Evolutionary conservation across 2,329 filamentous ascomycete species (phyloP), one percentile per base, ranked within the genome.

Genomic region (Verticillium alfalfae): DNA sequence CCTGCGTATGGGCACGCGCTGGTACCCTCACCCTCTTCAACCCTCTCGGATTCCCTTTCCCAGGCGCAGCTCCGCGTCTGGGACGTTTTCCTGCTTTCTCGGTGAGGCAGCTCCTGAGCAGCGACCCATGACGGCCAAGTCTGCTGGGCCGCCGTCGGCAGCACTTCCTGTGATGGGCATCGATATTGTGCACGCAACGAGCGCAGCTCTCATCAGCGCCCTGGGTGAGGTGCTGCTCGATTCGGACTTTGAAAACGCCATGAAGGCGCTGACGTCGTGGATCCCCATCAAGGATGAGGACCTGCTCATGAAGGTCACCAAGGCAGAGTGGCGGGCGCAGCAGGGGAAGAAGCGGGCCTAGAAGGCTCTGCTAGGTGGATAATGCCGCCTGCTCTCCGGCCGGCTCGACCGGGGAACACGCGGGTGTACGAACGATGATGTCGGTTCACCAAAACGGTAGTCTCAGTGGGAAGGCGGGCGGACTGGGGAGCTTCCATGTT

Each of bases 11-110:
- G 95, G 93, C 37, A 98, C 94, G 4, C 84, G 93, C 59, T 99
- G 95, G 95, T 99, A 99, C 72, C 72, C 82, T 99, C 59, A 99
- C 95, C 2, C 81, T 99, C 9, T 99, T 99, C 83, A 98, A 98
- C 76, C 76, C 90, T 98, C 70, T 96, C 92, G 16, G 16, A 91
- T 99, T 59, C 95, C 95, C n/a, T n/a, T 0, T 99, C 98, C 70
- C 85, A 92, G 0, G 93, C 94, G 3, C 95, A 98, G 75, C 87
- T 99, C 39, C 90, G 95, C 57, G 90, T 99, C 16, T 99, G 95
- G 95, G 95, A 99, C 71, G 91, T 97, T 1, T 98, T 98, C 76
- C 92, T 99, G 85, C 86, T 99, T 99, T 15, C 85, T 98, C 13
- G 95, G 94, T 56, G 92, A 94, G 67, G 82, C 84, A 10, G 80